Conservation (phyloP, 306 rosid species). For the Herpetospermum pedunculosum region DNA sequence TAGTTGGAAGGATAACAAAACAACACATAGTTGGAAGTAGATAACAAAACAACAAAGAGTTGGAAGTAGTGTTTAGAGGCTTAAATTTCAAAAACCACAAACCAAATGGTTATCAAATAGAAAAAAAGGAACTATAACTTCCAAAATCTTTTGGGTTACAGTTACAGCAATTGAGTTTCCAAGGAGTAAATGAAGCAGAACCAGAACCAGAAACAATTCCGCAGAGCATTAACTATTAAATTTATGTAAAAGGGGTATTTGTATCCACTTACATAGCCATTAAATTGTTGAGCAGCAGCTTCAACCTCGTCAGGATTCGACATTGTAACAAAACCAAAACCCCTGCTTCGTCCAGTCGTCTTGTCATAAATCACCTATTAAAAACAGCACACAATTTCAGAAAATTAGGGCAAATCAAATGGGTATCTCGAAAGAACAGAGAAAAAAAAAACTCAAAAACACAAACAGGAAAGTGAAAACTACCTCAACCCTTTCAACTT, state of each 20-base stretch:
- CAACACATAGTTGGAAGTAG: no score
- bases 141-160: neutral
- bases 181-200: neutral
- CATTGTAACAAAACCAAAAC: slow-evolving; percentile 95
- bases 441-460: neutral
- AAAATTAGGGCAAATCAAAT: neutral
- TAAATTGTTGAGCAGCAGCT: slow-evolving; percentile 68
- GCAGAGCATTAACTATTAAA: neutral
- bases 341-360: slow-evolving; percentile 84
- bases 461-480: neutral
- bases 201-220: neutral
- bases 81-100: no score
- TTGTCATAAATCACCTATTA: slow-evolving; percentile 77
- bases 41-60: no score
- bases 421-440: neutral
- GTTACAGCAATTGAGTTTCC: neutral
- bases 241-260: neutral
- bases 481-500: slow-evolving; percentile 89
- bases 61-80: no score
- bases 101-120: no score
- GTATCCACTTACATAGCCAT: slow-evolving; percentile 74
- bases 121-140: neutral
- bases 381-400: neutral
- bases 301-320: slow-evolving; percentile 52
- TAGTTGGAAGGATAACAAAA: no score